Base-by-base conservation (phyloP, 306 rosid genomes). In the Parietaria judaica region DNA sequence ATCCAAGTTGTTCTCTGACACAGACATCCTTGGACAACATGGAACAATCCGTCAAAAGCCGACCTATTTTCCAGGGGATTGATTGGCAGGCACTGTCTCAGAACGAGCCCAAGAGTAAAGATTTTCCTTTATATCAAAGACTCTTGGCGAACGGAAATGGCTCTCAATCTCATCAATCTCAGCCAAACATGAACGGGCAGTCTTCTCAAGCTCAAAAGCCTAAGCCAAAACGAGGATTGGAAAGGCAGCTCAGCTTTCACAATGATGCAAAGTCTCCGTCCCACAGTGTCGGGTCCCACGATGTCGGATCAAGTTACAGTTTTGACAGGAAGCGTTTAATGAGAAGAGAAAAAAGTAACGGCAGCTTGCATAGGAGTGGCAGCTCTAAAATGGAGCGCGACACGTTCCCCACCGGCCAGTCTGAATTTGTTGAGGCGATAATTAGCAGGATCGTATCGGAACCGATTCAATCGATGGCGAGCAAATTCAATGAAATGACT, bases 31-130 rank as follows among this genome's bases (percentile, higher is more conserved):
- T 92, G 79, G 99, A 92, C 64, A 77, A 77, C 72, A 86, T 70
- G 50, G 99, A 92, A 66, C 92, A 92, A 60, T 94, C 99, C 0
- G 99, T 94, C 60, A 86, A 84, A 48, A 94, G 99, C 64, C 96
- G 90, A 37, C 99, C 97, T 41, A 79, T 94, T 61, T 94, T 94
- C 67, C 86, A 82, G 83, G 96, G 95, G 64, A 72, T 92, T 35
- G 96, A 92, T 72, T 92, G 91, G 96, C 96, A 78, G 86, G 94
- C 81, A n/a, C 87, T 72, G 56, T 61, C 95, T 66, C 94, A 84
- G 79, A 77, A 63, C 58, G 96, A 92, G 71, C 61, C 88, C 50
- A 88, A 88, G 74, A 80, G 64, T 56, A 56, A 56, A 56, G 98
- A 88, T 58, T 64, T 80, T 71, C 83, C 95, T 36, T 51, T 72